Base-by-base conservation (phyloP, 345 rosid genomes). In the Brassica carinata region DNA sequence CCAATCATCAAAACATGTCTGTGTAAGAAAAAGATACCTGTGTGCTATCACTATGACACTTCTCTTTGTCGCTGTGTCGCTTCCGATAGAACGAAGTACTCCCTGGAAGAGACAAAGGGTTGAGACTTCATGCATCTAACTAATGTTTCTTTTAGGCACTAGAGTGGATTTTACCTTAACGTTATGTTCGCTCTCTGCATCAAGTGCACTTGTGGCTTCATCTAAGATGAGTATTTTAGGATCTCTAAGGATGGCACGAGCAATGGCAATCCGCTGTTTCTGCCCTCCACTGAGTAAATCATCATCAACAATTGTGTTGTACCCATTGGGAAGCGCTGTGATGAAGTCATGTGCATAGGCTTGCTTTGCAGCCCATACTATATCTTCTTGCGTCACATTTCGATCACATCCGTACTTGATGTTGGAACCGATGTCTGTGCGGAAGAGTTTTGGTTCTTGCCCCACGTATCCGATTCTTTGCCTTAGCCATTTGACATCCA, bases 251-350 rank as follows among this genome's bases (percentile, higher is more conserved):
- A 93, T 87, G 58, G 99, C 98, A 64, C 98, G 94, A 68, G 99
- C 97, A 77, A 93, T 93, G 57, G 99, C 99, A 81, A 93, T 95
- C 67, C 99, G 86, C 86, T 95, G 99, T 88, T 93, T 95, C 84
- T 95, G 99, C 33, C 98, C 98, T 71, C 99, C 99, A 48, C 99
- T 95, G 26, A 93, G 99, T 88, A 93, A 81, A 85, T 91, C 99
- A 88, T 95, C 98, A 81, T 95, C 99, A 36, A 95, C 93, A 3
- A 88, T 79, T 9, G 99, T 93, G 70, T 88, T 81, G 78, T 95
- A 95, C 71, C 98, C 99, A 84, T 86, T 77, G 69, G 99, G 98
- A 67, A 95, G 92, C 38, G 90, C 85, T 63, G 84, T 75, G 85
- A 95, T 95, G 87, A 95, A 95, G 66, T 91, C 97, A 80, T 93